These are phyloP conservation scores for Ceratocystiopsis brevicomis DNA, from an alignment of 2,329 filamentous ascomycete genomes.

Conservation along the genomic window DNA sequence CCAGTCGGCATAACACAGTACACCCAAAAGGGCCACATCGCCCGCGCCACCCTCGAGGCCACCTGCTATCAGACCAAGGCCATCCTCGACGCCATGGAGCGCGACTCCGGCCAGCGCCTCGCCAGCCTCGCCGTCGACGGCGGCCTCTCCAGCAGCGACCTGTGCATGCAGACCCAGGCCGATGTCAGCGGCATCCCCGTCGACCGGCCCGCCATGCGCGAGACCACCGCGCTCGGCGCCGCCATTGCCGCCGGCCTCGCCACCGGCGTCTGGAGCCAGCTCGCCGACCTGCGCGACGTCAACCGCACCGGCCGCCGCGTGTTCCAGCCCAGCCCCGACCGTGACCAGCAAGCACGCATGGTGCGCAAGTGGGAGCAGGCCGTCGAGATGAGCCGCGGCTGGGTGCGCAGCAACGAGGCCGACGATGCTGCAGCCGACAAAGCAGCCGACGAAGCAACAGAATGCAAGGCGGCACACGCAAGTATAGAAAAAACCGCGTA, in stretches of 20 bases:
- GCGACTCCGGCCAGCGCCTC: constrained; percentile 61
- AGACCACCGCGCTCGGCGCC: constrained; percentile 75
- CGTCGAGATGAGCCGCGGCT: constrained; percentile 38
- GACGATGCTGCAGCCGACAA: constrained; percentile 2
- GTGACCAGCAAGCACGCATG: constrained; percentile 21
- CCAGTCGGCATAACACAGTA: constrained; percentile 66
- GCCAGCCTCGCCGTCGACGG: constrained; percentile 67
- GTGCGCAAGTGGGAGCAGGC: constrained; percentile 37
- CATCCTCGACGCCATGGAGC: constrained; percentile 79
- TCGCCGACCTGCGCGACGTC: constrained; percentile 55
- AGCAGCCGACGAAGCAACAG: constrained; percentile 1
- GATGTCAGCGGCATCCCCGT: constrained; percentile 70
- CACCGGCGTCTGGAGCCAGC: constrained; percentile 56
- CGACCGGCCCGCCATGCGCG: constrained; percentile 69
- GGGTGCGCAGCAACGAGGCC: constrained; percentile 19
- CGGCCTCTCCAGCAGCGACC: constrained; percentile 71
- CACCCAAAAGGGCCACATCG: constrained; percentile 71
- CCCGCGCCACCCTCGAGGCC: constrained; percentile 72
- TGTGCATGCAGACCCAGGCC: constrained; percentile 84
- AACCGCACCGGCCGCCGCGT: constrained; percentile 49
- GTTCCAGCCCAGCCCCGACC: constrained; percentile 47
- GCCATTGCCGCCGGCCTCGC: constrained; percentile 82
- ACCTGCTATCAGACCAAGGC: constrained; percentile 86
- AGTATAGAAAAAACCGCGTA: not conserved
- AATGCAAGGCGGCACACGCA: no score